Conservation (phyloP, 1,139 yeast genomes). For the Taphrina wiesneri region DNA sequence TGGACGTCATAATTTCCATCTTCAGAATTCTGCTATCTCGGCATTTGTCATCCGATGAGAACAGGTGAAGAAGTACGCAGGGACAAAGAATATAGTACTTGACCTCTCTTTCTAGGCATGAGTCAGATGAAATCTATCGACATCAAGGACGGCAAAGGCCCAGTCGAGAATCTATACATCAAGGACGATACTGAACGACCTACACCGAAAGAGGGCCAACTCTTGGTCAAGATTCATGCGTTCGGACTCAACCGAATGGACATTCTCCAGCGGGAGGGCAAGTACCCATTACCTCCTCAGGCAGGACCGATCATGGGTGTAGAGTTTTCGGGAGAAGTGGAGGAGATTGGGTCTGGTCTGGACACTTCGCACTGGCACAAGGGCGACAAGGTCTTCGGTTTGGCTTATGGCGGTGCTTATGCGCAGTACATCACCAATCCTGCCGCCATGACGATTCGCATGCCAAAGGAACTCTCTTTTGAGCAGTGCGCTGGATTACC, state of each 20-base stretch:
- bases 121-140: conserved; percentile 43
- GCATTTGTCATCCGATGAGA: not conserved
- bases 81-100: not conserved
- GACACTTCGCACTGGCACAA: conserved; percentile 39
- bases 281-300: conserved; percentile 44
- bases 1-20: not conserved
- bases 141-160: conserved; percentile 42
- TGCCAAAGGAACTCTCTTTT: conserved; percentile 42
- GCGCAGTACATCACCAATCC: conserved; percentile 46
- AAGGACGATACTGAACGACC: conserved; percentile 41
- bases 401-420: conserved; percentile 48
- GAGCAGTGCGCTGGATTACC: conserved; percentile 46
- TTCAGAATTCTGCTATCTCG: not conserved
- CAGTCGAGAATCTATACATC: conserved; percentile 43
- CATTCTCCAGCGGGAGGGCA: conserved; percentile 43
- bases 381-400: conserved; percentile 48
- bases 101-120: not conserved
- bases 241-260: conserved; percentile 48
- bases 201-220: conserved; percentile 40
- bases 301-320: conserved; percentile 46
- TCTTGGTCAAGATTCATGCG: conserved; percentile 44
- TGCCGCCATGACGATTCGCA: conserved; percentile 41
- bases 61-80: not conserved
- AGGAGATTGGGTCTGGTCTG: conserved; percentile 37
- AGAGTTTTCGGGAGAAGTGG: conserved; percentile 46